Evolutionary conservation across 2,329 filamentous ascomycete genomes (phyloP).

Genomic region (Phialophora tarda): DNA sequence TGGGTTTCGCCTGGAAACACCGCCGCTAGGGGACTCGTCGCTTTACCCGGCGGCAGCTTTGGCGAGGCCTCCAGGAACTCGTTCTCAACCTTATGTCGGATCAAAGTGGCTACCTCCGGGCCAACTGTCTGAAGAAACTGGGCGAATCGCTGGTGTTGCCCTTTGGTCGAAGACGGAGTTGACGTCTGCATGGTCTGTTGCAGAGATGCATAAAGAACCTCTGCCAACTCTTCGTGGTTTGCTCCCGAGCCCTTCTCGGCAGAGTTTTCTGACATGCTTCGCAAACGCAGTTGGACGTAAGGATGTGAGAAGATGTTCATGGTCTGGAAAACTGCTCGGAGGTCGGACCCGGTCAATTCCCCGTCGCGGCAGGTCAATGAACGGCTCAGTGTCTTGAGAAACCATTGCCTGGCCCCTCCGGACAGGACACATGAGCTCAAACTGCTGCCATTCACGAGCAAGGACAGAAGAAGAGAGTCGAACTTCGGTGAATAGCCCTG

Average conservation of each 20-base stretch:
- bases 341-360: conserved; percentile 12
- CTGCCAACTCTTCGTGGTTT: conserved; percentile 34
- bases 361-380: conserved; percentile 13
- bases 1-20: conserved; percentile 27
- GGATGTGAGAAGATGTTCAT: conserved; percentile 34
- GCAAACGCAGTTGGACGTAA: conserved; percentile 32
- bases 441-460: conserved; percentile 19
- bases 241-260: conserved; percentile 20
- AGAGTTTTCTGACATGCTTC: conserved; percentile 14
- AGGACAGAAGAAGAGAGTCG: conserved; percentile 15
- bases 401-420: conserved; percentile 17
- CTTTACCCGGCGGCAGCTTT: conserved; percentile 26
- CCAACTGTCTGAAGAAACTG: conserved; percentile 27
- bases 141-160: conserved; percentile 20
- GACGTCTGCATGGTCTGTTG: conserved; percentile 17
- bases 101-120: conserved; percentile 42
- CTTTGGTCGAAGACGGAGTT: background rate
- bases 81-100: conserved; percentile 50
- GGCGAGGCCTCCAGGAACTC: conserved; percentile 46
- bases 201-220: conserved; percentile 41
- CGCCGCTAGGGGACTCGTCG: conserved; percentile 23
- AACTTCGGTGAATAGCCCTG: conserved; percentile 38
- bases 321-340: conserved; percentile 43
- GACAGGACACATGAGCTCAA: conserved; percentile 17
- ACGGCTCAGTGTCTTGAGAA: conserved; percentile 24